Base-by-base conservation (phyloP, 805 yeast genomes). In the Teunomyces cretensis region DNA sequence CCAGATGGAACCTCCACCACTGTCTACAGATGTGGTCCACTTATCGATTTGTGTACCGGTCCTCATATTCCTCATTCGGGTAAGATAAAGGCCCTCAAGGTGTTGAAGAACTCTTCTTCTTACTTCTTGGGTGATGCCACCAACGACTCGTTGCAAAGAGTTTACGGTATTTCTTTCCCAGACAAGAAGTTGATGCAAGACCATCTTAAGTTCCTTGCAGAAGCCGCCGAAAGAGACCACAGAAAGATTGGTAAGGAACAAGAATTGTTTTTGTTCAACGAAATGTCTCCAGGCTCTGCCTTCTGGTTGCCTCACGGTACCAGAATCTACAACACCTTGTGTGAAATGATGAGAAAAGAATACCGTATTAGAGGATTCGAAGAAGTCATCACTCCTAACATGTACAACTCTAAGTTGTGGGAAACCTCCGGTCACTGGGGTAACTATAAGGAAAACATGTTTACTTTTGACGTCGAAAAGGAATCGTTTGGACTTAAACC, bases 221-320 rank as follows among this genome's bases (percentile, higher is more conserved):
- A 94, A 72, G 99, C 99, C 36, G 88, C 96, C 47, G 81, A 83
- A 66, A 88, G 99, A 76, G 96, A 88, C 66, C 99, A 94, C 72
- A 83, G 99, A 72, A 91, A 84, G 71, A 85, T 94, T 55, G 99
- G 99, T 67, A 86, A 75, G 61, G 98, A 94, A 60, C 99, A 94
- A 74, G 98, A 94, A 64, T 79, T 94, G 61, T 94, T 91, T 74
- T 81, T 85, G 71, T 94, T 94, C 81, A 83, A 94, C 69, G 99
- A 94, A 70, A 73, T 92, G 86, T 88, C 97, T 14, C 99, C 99
- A 44, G 99, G 99, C 54, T 83, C 95, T 33, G 91, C 96, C 49
- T 94, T 94, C 82, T 94, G 98, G 98, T 79, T 94, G 60, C 99
- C 99, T 42, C 99, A 92, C 62, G 99, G 99, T 71, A 84, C 99